A percentile compares a stretch with the other conserved stretches of the same genome.
phyloP scores from a whole-genome alignment of 805 yeast genomes.

The Candida ipomoeae region DNA sequence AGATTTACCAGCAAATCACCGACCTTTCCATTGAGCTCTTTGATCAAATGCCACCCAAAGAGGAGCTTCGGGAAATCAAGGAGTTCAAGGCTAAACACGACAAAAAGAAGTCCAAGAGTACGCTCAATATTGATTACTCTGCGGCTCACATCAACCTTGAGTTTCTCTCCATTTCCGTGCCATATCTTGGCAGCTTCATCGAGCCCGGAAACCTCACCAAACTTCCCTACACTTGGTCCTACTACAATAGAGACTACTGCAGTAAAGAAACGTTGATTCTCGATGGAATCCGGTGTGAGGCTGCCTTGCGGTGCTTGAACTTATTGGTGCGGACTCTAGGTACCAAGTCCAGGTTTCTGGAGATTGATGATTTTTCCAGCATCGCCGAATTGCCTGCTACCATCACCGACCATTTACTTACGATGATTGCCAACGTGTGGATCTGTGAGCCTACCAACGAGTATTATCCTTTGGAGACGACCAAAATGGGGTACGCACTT shows the following conservation, averaged over 20 bases:
- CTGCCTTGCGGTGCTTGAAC: conserved; percentile 2
- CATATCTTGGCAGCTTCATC: conserved; percentile 3
- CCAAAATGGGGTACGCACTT: conserved; percentile 11
- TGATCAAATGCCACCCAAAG: conserved; percentile 2
- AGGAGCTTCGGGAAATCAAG: not conserved
- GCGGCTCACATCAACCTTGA: conserved; percentile 5
- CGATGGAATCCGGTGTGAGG: conserved; percentile 8
- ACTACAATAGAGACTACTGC: conserved; percentile 14
- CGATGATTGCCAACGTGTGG: conserved; percentile 10
- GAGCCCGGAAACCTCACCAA: conserved; percentile 6
- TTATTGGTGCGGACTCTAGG: conserved; percentile 11
- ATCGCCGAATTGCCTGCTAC: conserved; percentile 9
- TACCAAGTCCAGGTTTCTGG: conserved; percentile 5
- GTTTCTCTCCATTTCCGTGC: not conserved
- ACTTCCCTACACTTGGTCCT: conserved; percentile 5
- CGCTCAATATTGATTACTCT: conserved; percentile 4
- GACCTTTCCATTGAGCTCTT: conserved; percentile 3
- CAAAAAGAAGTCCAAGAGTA: not conserved
- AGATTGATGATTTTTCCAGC: conserved; percentile 6
- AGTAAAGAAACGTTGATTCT: conserved; percentile 6
- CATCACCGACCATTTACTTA: conserved; percentile 6
- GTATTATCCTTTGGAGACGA: conserved; percentile 11
- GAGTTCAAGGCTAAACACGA: not conserved
- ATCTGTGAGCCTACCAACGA: conserved; percentile 3
- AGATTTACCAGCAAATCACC: conserved; percentile 2